Evolutionary conservation across 2,329 filamentous ascomycete species (phyloP), one percentile per base, ranked within the genome.

Genomic region (Hypoxylon sp.): DNA sequence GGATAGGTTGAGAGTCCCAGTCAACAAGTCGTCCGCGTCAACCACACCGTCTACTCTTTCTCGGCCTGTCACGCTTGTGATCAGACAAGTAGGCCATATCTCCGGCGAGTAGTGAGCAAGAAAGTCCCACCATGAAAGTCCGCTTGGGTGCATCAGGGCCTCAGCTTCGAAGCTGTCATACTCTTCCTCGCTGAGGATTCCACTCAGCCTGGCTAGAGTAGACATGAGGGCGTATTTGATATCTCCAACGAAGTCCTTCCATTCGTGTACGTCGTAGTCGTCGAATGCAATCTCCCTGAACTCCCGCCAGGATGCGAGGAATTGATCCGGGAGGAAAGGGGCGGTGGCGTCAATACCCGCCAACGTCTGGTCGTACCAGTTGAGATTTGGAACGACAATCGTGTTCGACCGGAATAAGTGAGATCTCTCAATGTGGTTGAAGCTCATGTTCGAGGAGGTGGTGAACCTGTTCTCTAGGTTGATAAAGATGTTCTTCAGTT

Each of bases 121-220:
- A 26, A 32, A 60, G 1, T 57, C 40, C 56, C 51, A 67, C 60
- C 48, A 61, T 18, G 55, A 14, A 4, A 44, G 7, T 6, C 64
- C 64, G 22, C 20, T 46, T 8, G 60, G 56, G 36, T 64, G 60
- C 46, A 51, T 57, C n/a, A 67, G 14, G 3, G 2, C 4, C 1
- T 24, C 50, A 2, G n/a, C n/a, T 30, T 67, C 64, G 20, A 64
- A 60, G 2, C 14, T 42, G 0, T 46, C 45, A 1, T 24, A 28
- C 7, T 61, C 1, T 0, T 42, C 30, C 1, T 40, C 40, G 8
- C n/a, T 24, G 20, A 67, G 50, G 0, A 42, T 30, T 2, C 24
- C 12, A 14, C 26, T 22, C 18, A 62, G 24, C 3, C 24, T 8
- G 2, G 26, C 59, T 1, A 28, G n/a, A n/a, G 54, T 55, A 4